phyloP scores from a whole-genome alignment of 2,329 filamentous ascomycete species.

The Pseudopithomyces chartarum region DNA sequence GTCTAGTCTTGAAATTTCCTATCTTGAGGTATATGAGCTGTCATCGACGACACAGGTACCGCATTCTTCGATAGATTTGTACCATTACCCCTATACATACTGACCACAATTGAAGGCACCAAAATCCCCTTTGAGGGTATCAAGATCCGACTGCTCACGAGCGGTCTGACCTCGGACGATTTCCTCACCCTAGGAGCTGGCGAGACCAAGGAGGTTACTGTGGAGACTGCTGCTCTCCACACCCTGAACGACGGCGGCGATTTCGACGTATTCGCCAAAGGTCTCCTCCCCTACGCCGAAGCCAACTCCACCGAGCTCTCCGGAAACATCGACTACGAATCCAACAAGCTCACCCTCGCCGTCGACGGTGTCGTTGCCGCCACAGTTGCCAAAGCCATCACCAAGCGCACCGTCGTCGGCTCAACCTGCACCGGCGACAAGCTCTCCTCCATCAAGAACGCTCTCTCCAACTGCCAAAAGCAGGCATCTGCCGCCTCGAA shows the following conservation, averaged over 20 bases:
- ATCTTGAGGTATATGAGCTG: not conserved
- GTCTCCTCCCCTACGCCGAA: slow-evolving; percentile 44
- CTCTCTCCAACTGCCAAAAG: slow-evolving; percentile 59
- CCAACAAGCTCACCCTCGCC: slow-evolving; percentile 62
- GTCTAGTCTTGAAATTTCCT: slow-evolving; percentile 9
- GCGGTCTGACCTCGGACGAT: slow-evolving; percentile 52
- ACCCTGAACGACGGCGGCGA: slow-evolving; percentile 57
- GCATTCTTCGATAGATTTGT: too few relatives aligned
- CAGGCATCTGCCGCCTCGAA: slow-evolving; percentile 60
- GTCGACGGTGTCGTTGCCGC: slow-evolving; percentile 63
- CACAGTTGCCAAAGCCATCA: slow-evolving; percentile 51
- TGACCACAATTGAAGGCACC: slow-evolving; percentile 37
- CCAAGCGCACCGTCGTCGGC: slow-evolving; percentile 59
- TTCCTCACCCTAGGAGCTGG: slow-evolving; percentile 56
- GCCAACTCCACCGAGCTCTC: slow-evolving; percentile 60
- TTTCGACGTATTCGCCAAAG: slow-evolving; percentile 62
- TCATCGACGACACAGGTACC: not conserved
- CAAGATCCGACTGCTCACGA: slow-evolving; percentile 55
- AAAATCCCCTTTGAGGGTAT: slow-evolving; percentile 60
- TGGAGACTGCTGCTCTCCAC: slow-evolving; percentile 63
- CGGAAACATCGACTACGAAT: slow-evolving; percentile 61
- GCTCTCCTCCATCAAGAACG: slow-evolving; percentile 53
- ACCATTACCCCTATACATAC: not conserved
- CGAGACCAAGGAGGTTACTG: slow-evolving; percentile 58
- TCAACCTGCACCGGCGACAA: slow-evolving; percentile 60